phyloP scores from a whole-genome alignment of 2,329 filamentous ascomycete genomes.

The Cordyceps fumosorosea region DNA sequence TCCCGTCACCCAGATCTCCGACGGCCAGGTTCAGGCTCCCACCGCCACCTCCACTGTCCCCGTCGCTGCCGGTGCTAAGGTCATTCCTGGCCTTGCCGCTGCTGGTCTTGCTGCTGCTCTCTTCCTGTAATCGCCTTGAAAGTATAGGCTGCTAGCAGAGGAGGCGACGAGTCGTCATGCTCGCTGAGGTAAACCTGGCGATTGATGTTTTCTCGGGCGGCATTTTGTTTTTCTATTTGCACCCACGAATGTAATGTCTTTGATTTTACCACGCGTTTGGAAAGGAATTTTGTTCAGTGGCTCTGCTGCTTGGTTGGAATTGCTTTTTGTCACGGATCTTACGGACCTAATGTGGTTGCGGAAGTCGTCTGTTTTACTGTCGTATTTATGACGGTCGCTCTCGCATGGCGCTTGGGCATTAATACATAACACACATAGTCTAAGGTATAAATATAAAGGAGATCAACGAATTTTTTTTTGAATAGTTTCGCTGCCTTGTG shows the following conservation, averaged over 20 bases:
- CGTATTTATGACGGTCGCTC: slow-evolving; percentile 5
- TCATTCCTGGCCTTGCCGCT: slow-evolving; percentile 14
- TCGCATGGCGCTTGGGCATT: neutral
- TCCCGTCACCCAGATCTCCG: slow-evolving; percentile 26
- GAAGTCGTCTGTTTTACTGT: neutral
- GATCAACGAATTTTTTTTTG: neutral
- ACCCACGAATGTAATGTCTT: slow-evolving; percentile 6
- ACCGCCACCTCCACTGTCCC: slow-evolving; percentile 13
- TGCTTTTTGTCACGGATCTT: neutral
- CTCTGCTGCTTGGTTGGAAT: neutral
- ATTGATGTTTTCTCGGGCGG: neutral
- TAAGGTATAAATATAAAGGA: slow-evolving; percentile 12
- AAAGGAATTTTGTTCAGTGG: slow-evolving; percentile 6
- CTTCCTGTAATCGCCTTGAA: slow-evolving; percentile 13
- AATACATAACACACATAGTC: slow-evolving; percentile 14
- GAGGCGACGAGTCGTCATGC: neutral
- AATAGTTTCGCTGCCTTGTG: neutral
- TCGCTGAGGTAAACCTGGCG: neutral
- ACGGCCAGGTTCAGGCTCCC: slow-evolving; percentile 27
- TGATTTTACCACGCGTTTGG: neutral
- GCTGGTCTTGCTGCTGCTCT: slow-evolving; percentile 12
- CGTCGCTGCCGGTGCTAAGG: slow-evolving; percentile 15
- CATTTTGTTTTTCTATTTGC: neutral
- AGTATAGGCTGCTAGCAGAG: neutral
- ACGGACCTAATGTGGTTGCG: slow-evolving; percentile 6